Evolutionary conservation across 371 early-diverging fungal genomes (phyloP).

Genomic region (Saksenaea vasiformis): DNA sequence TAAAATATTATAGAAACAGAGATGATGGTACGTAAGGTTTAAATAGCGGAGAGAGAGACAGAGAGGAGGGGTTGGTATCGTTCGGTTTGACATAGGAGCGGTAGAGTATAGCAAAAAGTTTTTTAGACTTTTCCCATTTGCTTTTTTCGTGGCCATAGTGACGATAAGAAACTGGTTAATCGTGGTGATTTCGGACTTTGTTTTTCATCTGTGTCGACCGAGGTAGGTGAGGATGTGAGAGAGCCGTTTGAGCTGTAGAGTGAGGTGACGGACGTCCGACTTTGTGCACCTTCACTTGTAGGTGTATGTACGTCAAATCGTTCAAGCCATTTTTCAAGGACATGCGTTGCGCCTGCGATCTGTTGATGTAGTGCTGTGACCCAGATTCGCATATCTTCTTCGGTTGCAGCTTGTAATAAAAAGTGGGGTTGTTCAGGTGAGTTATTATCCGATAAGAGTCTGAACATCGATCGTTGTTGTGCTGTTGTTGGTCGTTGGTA

Average conservation of each 20-base stretch:
- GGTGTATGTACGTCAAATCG: slow-evolving; percentile 14
- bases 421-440: slow-evolving; percentile 9
- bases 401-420: slow-evolving; percentile 13
- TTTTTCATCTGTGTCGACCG: slow-evolving; percentile 4
- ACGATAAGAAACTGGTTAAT: slow-evolving; percentile 5
- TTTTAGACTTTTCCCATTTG: neutral
- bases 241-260: slow-evolving; percentile 7
- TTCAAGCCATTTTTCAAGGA: slow-evolving; percentile 28
- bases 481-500: slow-evolving; percentile 4
- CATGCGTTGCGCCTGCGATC: slow-evolving; percentile 4
- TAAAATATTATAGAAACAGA: neutral
- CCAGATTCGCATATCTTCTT: slow-evolving; percentile 17
- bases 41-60: neutral
- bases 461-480: slow-evolving; percentile 11
- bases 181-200: slow-evolving; percentile 7
- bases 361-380: slow-evolving; percentile 8
- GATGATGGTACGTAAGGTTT: neutral
- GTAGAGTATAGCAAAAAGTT: neutral
- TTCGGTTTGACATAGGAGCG: neutral
- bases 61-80: neutral
- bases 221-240: slow-evolving; percentile 6
- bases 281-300: neutral
- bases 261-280: neutral
- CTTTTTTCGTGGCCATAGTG: neutral
- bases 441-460: slow-evolving; percentile 14